Evolutionary conservation across 2,329 filamentous ascomycete genomes (phyloP), one percentile per base, ranked within the genome.

Genomic region (Xylaria sp.): DNA sequence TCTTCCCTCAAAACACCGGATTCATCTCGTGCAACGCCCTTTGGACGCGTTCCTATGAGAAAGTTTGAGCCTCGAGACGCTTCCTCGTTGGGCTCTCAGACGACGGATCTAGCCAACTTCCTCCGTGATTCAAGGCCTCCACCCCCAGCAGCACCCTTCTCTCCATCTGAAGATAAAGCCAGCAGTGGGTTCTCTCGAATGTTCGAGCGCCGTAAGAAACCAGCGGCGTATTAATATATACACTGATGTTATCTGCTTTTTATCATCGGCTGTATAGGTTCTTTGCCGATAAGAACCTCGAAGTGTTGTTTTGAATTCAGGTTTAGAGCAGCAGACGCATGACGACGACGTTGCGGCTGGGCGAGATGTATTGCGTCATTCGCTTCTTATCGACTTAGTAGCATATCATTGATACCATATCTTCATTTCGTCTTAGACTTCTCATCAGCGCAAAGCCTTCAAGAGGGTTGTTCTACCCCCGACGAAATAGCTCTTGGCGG

Each of bases 51-150:
- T 10, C 78, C 81, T 1, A 84, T 83, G 81, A 88, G 84, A 76
- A 83, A 76, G 68, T 88, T 83, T 68, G 83, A 86, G 71, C 81
- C 85, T 2, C 80, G 84, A 46, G 85, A 87, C 4, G 76, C 84
- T 3, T 75, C 78, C 35, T 72, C 74, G n/a, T 67, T 74, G 3
- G 74, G 73, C 6, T 76, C 75, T n/a, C 75, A 78, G 46, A 92
- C 89, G 2, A 83, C 84, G 17, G 90, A 92, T 52, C 76, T 94
- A 44, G 90, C 91, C 0, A 86, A 87, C 53, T 94, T 94, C 73
- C 77, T 95, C 31, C 85, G 83, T 54, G 86, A 87, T 69, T 90
- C 89, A 13, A 87, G 82, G 33, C 90, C 90, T 3, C 87, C 88
- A 1, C 80, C 81, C 13, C 65, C 75, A 23, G 66, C 73, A 25